Percentiles rank a stretch among this genome's conserved stretches.
These are phyloP conservation scores for Xylaria polymorpha DNA, from an alignment of 2,329 filamentous ascomycete genomes.

Conservation along the genomic window DNA sequence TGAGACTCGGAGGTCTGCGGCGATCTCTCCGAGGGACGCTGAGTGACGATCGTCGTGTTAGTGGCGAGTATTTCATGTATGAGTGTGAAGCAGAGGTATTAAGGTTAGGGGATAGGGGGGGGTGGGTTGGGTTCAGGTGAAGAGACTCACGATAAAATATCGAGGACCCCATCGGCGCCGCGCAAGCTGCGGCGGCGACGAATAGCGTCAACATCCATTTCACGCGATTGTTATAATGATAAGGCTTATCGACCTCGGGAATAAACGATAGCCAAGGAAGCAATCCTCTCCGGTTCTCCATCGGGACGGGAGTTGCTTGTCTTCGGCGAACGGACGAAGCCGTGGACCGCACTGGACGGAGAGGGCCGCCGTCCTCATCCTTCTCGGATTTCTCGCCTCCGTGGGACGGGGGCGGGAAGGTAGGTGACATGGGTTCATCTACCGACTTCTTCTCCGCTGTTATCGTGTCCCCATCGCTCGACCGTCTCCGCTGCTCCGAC, in stretches of 20 bases:
- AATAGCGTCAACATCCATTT: constrained; percentile 90
- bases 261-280: constrained; percentile 77
- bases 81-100: not conserved
- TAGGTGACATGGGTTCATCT: constrained; percentile 23
- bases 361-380: constrained; percentile 34
- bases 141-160: constrained; percentile 79
- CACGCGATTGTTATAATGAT: constrained; percentile 75
- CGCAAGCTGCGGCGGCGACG: constrained; percentile 79
- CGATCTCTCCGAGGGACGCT: constrained; percentile 77
- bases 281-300: constrained; percentile 71
- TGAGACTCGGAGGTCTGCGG: constrained; percentile 69
- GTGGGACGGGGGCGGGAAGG: constrained; percentile 33
- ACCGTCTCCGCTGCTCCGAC: constrained; percentile 16
- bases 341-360: constrained; percentile 23
- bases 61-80: constrained; percentile 1
- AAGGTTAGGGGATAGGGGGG: too few species aligned
- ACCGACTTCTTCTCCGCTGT: constrained; percentile 29
- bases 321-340: constrained; percentile 37
- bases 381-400: constrained; percentile 35
- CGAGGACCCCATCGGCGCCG: constrained; percentile 83
- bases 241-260: constrained; percentile 81
- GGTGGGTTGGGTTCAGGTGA: too few species aligned
- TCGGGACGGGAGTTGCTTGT: constrained; percentile 40
- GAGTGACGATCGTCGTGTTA: constrained; percentile 23
- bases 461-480: constrained; percentile 21